Percentiles rank a stretch among this genome's conserved stretches.
These are phyloP conservation scores for Yamagishiella unicocca DNA, from an alignment of 139 green algal genomes.

Conservation along the genomic window DNA sequence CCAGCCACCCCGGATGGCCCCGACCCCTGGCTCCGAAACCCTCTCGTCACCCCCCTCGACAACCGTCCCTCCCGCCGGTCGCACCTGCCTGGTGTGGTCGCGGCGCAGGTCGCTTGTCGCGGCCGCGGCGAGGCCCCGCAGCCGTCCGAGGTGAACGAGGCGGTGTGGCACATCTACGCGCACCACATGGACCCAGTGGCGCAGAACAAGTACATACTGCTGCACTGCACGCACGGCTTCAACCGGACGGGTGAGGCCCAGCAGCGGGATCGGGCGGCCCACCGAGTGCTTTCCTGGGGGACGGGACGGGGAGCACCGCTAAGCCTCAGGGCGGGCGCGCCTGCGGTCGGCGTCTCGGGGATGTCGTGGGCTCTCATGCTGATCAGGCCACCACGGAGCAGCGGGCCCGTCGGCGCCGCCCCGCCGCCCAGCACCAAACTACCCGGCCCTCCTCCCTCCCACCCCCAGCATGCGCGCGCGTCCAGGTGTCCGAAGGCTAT, in stretches of 20 bases:
- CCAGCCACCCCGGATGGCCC: too few relatives aligned
- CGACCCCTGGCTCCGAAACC: too few relatives aligned
- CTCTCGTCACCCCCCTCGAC: too few relatives aligned
- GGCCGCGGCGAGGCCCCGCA: conserved; percentile 83
- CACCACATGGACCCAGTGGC: conserved; percentile 11
- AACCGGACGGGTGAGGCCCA: conserved; percentile 89
- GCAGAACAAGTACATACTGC: conserved; percentile 65
- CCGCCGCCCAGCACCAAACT: too few relatives aligned
- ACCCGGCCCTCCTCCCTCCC: too few relatives aligned
- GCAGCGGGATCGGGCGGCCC: background rate
- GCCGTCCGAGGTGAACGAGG: conserved; percentile 85
- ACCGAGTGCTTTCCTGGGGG: background rate
- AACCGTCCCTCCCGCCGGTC: too few relatives aligned
- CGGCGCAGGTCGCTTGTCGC: conserved; percentile 84
- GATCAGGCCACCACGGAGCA: too few relatives aligned
- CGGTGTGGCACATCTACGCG: conserved; percentile 75
- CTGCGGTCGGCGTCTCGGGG: background rate
- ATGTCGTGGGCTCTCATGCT: too few relatives aligned
- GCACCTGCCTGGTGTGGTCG: too few relatives aligned
- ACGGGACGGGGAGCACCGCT: background rate
- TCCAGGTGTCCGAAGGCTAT: too few relatives aligned
- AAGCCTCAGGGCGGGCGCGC: background rate
- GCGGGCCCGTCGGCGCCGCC: too few relatives aligned
- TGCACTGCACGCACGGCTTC: conserved; percentile 99
- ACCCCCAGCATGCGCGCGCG: too few relatives aligned